Conservation (phyloP, 805 yeast genomes). For the Sporopachydermia quercuum region DNA sequence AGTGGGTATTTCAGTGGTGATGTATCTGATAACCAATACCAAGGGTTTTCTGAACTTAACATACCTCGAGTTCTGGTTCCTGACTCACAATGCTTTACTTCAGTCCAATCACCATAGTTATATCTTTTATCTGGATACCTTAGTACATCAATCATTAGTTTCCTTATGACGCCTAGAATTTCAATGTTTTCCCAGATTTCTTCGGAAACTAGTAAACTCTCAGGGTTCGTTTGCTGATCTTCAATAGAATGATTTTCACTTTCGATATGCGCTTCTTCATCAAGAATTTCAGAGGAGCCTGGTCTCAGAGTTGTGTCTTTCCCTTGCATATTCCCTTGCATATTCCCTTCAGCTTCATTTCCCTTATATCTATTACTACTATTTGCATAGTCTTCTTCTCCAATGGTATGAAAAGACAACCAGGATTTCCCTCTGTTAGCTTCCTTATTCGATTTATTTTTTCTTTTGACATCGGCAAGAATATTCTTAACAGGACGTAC, state of each 20-base stretch:
- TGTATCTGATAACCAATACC: conserved; percentile 48
- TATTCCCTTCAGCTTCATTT: not conserved
- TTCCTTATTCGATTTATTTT: not conserved
- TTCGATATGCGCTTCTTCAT: too few species aligned
- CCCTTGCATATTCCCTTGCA: not conserved
- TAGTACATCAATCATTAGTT: conserved; percentile 1
- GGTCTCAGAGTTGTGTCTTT: too few species aligned
- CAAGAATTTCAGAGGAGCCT: too few species aligned
- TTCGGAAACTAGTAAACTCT: conserved; percentile 4
- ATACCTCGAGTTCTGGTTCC: not conserved
- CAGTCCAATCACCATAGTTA: conserved; percentile 37
- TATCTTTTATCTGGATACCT: conserved; percentile 27
- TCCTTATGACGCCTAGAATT: conserved; percentile 6
- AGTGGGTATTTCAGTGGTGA: conserved; percentile 63
- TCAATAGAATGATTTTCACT: not conserved
- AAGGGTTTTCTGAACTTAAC: conserved; percentile 15
- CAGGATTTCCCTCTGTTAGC: not conserved
- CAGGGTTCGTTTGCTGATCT: conserved; percentile 1
- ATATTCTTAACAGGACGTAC: not conserved
- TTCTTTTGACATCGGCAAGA: not conserved
- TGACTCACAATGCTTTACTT: conserved; percentile 15
- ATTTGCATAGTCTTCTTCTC: too few species aligned
- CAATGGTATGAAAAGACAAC: too few species aligned
- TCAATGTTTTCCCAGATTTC: conserved; percentile 8
- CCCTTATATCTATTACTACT: not conserved